Base-by-base conservation (phyloP, 495 filamentous ascomycete genomes). In the Hyaloscypha variabilis region DNA sequence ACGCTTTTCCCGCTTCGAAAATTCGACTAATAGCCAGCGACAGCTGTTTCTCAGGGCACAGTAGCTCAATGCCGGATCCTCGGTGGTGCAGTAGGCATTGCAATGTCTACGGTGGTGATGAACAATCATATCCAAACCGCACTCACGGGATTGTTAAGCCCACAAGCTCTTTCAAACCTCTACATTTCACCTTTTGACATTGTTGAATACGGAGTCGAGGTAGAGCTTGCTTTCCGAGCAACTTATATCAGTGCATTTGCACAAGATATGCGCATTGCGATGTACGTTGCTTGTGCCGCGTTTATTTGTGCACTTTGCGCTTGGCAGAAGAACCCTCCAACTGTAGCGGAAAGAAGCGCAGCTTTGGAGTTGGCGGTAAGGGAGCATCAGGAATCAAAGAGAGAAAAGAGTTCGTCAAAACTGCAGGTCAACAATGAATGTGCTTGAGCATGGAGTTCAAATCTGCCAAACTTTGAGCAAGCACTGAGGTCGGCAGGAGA, bases 41-140 rank as follows among this genome's bases (percentile, higher is more conserved):
- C 13, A 82, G 80, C 81, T 25, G 67, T 79, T 6, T 81, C 80
- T 0, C 81, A 83, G 62, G 82, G 79, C 8, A 75, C 82, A 31
- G 63, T 83, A 30, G 77, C 81, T 0, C 79, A 83, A 29, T 72
- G 75, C 19, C 76, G 80, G 21, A 76, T 83, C 19, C 70, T 83
- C 8, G 82, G 82, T 6, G 82, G 82, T 8, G 78, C 79, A 54
- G 70, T 84, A 23, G 82, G 82, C n/a, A 79, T 84, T 60, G 78
- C 80, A 6, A 75, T 74, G 8, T 82, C 78, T 11, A 78, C 79
- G 4, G 75, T 76, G 34, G 78, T 79, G 19, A 60, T 81, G 14
- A 74, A 73, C 24, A 59, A 72, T 29, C 71, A 72, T 64, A 68
- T 73, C 14, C 3, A 55, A 24, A 11, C 46, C 13, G 13, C 31